Conservation (phyloP, 2,329 filamentous ascomycete genomes). For the Trichoderma oligosporum region DNA sequence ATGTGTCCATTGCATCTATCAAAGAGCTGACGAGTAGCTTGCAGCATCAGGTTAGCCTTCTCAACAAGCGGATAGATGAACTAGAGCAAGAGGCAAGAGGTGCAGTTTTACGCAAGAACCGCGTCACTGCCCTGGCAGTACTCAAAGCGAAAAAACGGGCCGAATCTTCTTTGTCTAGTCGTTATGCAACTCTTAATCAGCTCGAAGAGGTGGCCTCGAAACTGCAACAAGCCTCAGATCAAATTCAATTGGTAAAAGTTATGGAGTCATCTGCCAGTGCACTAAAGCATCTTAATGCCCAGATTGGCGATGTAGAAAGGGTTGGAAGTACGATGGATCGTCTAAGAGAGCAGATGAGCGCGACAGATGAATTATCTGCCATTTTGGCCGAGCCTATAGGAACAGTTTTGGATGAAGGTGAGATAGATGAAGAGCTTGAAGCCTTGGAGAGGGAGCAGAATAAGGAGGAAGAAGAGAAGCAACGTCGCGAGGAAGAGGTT, state of each 20-base stretch:
- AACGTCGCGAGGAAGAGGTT: constrained; percentile 29
- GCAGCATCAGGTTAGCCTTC: constrained; percentile 64
- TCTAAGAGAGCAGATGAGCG: constrained; percentile 73
- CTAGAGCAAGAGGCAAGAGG: constrained; percentile 63
- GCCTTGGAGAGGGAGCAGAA: constrained; percentile 62
- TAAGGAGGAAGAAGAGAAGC: constrained; percentile 50
- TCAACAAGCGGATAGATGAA: constrained; percentile 63
- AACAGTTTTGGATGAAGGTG: constrained; percentile 65
- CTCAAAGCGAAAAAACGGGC: constrained; percentile 79
- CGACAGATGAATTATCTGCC: constrained; percentile 75
- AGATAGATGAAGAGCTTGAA: constrained; percentile 84
- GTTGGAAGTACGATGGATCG: constrained; percentile 74
- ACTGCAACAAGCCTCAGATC: constrained; percentile 80
- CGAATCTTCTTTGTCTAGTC: constrained; percentile 67
- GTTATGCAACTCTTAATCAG: constrained; percentile 70
- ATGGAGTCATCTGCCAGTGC: constrained; percentile 76
- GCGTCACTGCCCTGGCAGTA: constrained; percentile 69
- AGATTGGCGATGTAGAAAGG: constrained; percentile 70
- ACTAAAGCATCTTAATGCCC: constrained; percentile 67
- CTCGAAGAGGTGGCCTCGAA: constrained; percentile 79
- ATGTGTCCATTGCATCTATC: constrained; percentile 77
- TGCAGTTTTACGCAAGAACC: constrained; percentile 70
- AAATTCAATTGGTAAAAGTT: constrained; percentile 76
- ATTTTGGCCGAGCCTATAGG: constrained; percentile 64
- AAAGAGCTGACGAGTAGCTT: constrained; percentile 75